Percentiles rank a stretch among this genome's conserved stretches.
These are phyloP conservation scores for Xylariaceae sp. DNA, from an alignment of 2,329 filamentous ascomycete genomes.

Conservation along the genomic window DNA sequence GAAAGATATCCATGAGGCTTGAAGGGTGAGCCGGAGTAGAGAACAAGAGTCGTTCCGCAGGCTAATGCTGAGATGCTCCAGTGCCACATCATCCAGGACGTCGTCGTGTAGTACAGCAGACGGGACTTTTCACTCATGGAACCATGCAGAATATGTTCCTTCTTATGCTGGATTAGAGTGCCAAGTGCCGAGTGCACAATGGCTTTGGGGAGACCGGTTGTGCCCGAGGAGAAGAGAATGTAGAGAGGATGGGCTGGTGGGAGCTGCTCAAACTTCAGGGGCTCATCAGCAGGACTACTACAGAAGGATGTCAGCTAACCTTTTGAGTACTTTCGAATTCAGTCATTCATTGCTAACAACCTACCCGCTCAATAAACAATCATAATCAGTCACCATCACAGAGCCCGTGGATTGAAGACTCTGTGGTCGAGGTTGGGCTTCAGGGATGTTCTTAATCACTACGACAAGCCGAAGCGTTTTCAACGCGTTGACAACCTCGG, in stretches of 20 bases:
- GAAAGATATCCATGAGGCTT: slow-evolving; percentile 71
- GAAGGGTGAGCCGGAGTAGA: slow-evolving; percentile 94
- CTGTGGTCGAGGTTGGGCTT: slow-evolving; percentile 38
- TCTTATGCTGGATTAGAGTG: slow-evolving; percentile 93
- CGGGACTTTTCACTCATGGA: slow-evolving; percentile 68
- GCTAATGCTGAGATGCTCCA: slow-evolving; percentile 87
- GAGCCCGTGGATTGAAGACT: slow-evolving; percentile 38
- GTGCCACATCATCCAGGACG: slow-evolving; percentile 99
- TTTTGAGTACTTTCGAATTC: not conserved
- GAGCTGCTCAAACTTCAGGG: slow-evolving; percentile 67
- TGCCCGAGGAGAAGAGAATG: slow-evolving; percentile 89
- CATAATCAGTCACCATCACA: slow-evolving; percentile 42
- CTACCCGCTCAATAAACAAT: slow-evolving; percentile 39
- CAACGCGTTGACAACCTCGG: slow-evolving; percentile 66
- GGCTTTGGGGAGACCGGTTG: slow-evolving; percentile 81
- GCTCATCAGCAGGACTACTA: slow-evolving; percentile 37
- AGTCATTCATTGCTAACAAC: not conserved
- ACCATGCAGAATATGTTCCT: slow-evolving; percentile 85
- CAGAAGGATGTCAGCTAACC: slow-evolving; percentile 22
- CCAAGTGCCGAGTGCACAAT: slow-evolving; percentile 90
- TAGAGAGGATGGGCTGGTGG: slow-evolving; percentile 85
- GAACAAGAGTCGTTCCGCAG: slow-evolving; percentile 72
- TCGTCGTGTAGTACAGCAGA: slow-evolving; percentile 91
- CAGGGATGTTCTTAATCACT: slow-evolving; percentile 62
- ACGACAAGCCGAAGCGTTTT: slow-evolving; percentile 63